Percentiles rank a stretch among this genome's conserved stretches.
Evolutionary conservation across 768 basidiomycete species (phyloP).

Genomic region (Termitomyces sp.): DNA sequence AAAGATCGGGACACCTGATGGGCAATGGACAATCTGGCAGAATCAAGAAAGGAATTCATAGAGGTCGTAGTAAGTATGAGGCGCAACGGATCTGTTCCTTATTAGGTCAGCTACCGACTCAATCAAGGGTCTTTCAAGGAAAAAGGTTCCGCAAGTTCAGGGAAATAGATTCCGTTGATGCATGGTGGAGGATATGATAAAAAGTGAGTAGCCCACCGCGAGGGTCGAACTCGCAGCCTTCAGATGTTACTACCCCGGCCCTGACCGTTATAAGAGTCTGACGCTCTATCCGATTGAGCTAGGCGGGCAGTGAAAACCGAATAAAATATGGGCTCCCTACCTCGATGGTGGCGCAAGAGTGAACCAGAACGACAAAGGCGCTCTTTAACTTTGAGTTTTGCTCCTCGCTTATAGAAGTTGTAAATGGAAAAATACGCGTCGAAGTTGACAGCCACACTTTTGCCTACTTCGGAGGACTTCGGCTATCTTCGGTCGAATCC

Average conservation of each 20-base stretch:
- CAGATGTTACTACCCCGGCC: constrained; percentile 40
- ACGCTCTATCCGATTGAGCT: constrained; percentile 69
- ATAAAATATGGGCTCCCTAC: no score
- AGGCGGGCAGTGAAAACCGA: constrained; percentile 46
- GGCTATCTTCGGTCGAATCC: background rate
- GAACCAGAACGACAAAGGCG: no score
- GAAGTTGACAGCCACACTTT: background rate
- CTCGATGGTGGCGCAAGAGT: no score
- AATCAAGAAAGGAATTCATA: constrained; percentile 3
- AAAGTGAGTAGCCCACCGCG: constrained; percentile 31
- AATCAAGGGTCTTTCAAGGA: no score
- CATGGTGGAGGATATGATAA: background rate
- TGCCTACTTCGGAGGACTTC: background rate
- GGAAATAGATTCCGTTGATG: no score
- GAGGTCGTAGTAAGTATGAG: no score
- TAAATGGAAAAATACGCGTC: background rate
- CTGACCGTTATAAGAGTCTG: constrained; percentile 44
- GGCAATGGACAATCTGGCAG: constrained; percentile 4
- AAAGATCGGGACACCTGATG: constrained; percentile 7
- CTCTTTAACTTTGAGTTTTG: no score
- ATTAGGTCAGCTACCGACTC: no score
- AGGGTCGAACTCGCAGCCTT: constrained; percentile 86
- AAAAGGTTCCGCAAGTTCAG: no score
- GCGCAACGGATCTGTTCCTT: no score
- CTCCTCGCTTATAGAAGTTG: no score